phyloP scores from a whole-genome alignment of 495 filamentous ascomycete species.

The Podospora conica region DNA sequence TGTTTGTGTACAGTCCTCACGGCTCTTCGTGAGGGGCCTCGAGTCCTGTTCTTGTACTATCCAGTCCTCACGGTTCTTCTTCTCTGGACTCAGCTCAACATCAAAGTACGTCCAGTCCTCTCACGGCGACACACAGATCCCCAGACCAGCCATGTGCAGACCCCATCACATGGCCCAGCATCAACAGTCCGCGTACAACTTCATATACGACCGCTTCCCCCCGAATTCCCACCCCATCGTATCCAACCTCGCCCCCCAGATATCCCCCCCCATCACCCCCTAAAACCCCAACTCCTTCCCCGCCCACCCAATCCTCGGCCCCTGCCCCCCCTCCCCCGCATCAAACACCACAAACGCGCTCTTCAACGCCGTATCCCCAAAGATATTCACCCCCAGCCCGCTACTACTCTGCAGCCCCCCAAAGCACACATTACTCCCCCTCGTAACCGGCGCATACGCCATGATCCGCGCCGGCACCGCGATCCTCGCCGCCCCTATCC shows the following conservation, averaged over 20 bases:
- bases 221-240: not conserved
- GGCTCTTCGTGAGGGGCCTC: no score
- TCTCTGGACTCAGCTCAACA: not conserved
- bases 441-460: constrained; percentile 46
- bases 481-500: constrained; percentile 46
- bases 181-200: no score
- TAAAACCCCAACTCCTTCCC: constrained; percentile 23
- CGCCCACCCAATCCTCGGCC: constrained; percentile 58
- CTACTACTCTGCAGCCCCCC: constrained; percentile 60
- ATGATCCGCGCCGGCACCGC: constrained; percentile 51
- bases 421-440: constrained; percentile 42
- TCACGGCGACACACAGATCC: no score
- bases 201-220: not conserved
- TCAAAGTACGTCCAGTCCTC: no score
- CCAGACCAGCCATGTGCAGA: no score
- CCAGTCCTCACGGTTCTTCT: no score
- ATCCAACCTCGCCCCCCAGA: not conserved
- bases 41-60: not conserved
- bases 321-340: constrained; percentile 33
- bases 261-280: not conserved
- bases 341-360: constrained; percentile 69
- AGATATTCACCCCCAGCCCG: constrained; percentile 62
- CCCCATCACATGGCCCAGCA: no score
- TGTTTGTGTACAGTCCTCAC: not conserved
- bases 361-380: constrained; percentile 78